Percentiles rank a stretch among this genome's conserved stretches.
phyloP scores from a whole-genome alignment of 352 stramenopile genomes.

The Pythium sp. region DNA sequence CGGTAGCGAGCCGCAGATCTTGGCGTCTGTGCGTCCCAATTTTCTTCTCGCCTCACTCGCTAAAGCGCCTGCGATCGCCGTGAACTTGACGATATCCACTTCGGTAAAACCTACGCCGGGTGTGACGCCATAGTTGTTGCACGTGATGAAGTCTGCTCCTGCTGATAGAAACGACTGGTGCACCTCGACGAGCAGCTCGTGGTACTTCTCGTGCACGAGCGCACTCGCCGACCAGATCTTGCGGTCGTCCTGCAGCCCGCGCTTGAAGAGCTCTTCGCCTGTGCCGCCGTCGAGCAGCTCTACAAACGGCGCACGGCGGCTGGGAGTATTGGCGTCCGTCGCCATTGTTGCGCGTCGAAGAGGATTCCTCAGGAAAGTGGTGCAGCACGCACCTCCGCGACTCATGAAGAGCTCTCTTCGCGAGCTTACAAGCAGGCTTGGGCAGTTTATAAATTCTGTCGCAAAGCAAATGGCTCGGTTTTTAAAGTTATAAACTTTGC shows the following conservation, averaged over 20 bases:
- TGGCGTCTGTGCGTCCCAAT: constrained; percentile 13
- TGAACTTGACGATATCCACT: constrained; percentile 57
- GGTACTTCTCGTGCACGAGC: constrained; percentile 68
- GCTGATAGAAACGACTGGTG: constrained; percentile 81
- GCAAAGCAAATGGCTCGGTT: no score
- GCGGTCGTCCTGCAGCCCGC: constrained; percentile 82
- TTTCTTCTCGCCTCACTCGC: constrained; percentile 39
- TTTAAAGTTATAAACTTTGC: no score
- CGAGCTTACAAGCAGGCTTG: background rate
- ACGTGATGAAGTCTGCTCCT: constrained; percentile 81
- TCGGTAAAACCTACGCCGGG: constrained; percentile 82
- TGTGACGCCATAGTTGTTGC: constrained; percentile 91
- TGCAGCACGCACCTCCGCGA: background rate
- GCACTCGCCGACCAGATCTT: constrained; percentile 88
- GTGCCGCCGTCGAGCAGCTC: constrained; percentile 86
- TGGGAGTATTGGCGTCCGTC: background rate
- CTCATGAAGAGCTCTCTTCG: background rate
- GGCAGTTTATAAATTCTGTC: no score
- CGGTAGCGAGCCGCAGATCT: constrained; percentile 82
- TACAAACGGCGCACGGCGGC: constrained; percentile 9
- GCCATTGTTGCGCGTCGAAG: background rate
- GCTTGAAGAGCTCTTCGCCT: constrained; percentile 88
- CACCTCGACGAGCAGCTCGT: constrained; percentile 69
- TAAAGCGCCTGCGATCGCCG: constrained; percentile 49
- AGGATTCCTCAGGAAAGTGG: background rate